Evolutionary conservation across 495 filamentous ascomycete species (phyloP), one percentile per base, ranked within the genome.

Genomic region (Darksidea phi): DNA sequence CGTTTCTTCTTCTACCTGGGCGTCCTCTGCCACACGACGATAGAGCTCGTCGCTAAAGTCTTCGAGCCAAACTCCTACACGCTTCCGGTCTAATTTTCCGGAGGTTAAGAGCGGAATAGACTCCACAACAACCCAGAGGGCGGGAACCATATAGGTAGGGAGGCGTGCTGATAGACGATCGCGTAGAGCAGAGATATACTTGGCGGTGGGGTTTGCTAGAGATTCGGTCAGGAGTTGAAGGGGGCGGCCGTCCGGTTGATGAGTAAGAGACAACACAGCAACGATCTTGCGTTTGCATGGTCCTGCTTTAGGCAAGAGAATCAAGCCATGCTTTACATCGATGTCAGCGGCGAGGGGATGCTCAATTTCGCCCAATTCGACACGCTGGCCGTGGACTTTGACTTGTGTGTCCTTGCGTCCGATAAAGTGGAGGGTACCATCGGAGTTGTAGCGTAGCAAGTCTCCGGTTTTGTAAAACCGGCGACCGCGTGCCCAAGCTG

Each of bases 401-500:
- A 72, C 66, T 48, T 74, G 72, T 6, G 63, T 69, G 38, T 73
- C 71, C 28, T 65, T 66, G 6, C 71, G 69, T 18, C 71, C 71
- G 20, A 74, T 53, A 42, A 63, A 72, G 41, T 54, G 45, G 28
- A 72, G 57, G 3, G 70, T 54, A 1, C 71, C 71, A 66, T 73
- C 70, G 6, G 6, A 25, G 34, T 59, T 36, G 36, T 63, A 70
- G n/a, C 53, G 52, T 1, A 51, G 67, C 41, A 71, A 57, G 57
- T 71, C 69, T 10, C 69, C 69, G 2, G 69, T 71, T 56, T 63
- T 68, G 53, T 71, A 71, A 23, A 71, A 59, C 24, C 69, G 56
- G 37, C 60, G 57, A 13, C 48, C 18, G 5, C 37, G 54, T 18
- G 54, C 54, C 79, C 80, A 83, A 11, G 54, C 26, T 10, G 80